A percentile compares a stretch with the other conserved stretches of the same genome.
phyloP scores from a whole-genome alignment of 257 asterid genomes.

The Paulownia fortunei region DNA sequence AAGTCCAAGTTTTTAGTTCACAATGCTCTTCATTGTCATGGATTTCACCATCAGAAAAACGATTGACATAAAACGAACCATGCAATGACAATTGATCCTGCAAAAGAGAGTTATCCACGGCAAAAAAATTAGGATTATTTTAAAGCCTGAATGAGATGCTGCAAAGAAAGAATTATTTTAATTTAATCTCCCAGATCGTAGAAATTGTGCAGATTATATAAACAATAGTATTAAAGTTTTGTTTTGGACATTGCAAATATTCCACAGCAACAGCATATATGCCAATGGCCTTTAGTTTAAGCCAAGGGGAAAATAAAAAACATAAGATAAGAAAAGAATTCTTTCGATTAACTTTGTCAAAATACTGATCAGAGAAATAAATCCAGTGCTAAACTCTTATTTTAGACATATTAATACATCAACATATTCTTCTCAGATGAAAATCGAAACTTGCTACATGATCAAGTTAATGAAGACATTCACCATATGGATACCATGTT shows the following conservation, averaged over 20 bases:
- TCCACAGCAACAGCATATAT: neutral
- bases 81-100: conserved; percentile 69
- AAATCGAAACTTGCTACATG: neutral
- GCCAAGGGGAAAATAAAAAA: neutral
- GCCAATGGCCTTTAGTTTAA: conserved; percentile 8
- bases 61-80: conserved; percentile 50
- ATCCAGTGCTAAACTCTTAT: neutral
- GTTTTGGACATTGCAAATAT: conserved; percentile 6
- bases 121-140: conserved; percentile 20
- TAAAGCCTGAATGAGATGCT: conserved; percentile 17
- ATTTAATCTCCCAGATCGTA: conserved; percentile 18
- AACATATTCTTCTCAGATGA: neutral
- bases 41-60: conserved; percentile 36
- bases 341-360: neutral
- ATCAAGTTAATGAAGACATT: neutral
- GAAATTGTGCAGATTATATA: conserved; percentile 6
- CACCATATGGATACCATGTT: neutral
- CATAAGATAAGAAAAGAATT: neutral
- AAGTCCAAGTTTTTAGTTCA: conserved; percentile 55
- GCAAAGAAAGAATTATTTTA: conserved; percentile 15
- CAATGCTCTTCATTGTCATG: conserved; percentile 39
- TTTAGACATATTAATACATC: neutral
- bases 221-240: neutral
- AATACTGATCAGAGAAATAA: conserved; percentile 23
- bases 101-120: conserved; percentile 34